phyloP scores from a whole-genome alignment of 495 filamentous ascomycete genomes.

The Copromyces sp. region DNA sequence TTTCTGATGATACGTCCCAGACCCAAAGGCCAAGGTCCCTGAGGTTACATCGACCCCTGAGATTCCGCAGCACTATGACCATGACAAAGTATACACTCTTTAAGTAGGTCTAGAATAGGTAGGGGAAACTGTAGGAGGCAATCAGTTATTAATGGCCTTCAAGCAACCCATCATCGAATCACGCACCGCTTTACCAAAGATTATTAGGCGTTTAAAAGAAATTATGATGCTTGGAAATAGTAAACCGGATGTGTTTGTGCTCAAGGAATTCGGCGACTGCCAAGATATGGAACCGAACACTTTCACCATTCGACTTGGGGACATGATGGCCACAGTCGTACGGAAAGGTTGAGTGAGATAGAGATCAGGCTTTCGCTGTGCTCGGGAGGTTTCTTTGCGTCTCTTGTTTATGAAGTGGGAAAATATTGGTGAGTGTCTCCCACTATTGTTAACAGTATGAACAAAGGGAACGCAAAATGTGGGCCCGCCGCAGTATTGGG shows the following conservation, averaged over 20 bases:
- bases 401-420: not conserved
- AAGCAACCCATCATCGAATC: no score
- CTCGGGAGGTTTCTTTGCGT: not conserved
- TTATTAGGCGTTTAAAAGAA: no score
- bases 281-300: not conserved
- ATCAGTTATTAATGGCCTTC: no score
- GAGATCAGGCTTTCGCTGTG: not conserved
- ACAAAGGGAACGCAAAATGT: not conserved
- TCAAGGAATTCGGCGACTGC: not conserved
- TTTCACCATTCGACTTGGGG: not conserved
- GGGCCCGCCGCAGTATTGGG: not conserved
- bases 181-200: no score
- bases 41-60: not conserved
- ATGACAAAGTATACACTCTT: slow-evolving; percentile 19
- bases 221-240: no score
- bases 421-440: not conserved
- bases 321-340: not conserved
- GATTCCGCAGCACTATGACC: slow-evolving; percentile 19
- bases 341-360: not conserved
- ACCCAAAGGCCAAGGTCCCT: not conserved
- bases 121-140: no score
- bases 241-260: not conserved
- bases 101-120: not conserved
- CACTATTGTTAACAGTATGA: not conserved
- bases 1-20: not conserved